Conservation (phyloP, 306 rosid genomes). For the Vigna mungo region DNA sequence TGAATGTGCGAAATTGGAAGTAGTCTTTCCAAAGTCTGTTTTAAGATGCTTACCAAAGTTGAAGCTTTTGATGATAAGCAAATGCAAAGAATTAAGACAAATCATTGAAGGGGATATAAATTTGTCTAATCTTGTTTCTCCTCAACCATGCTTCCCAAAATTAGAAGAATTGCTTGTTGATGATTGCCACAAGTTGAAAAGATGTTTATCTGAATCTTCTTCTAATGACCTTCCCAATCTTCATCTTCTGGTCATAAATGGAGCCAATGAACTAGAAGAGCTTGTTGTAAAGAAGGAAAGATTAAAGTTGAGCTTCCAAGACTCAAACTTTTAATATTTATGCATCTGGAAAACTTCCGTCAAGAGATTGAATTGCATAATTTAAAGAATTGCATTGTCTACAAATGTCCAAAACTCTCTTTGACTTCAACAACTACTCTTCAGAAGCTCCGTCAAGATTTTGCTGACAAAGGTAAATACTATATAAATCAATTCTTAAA, state of each 20-base stretch:
- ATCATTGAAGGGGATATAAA: neutral
- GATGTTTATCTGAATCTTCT: neutral
- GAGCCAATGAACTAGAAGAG: neutral
- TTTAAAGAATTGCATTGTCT: neutral
- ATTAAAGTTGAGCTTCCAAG: constrained; percentile 31
- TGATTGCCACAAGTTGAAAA: neutral
- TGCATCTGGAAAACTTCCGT: neutral
- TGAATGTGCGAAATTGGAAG: neutral
- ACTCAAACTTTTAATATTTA: constrained; percentile 23
- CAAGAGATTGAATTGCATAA: constrained; percentile 21
- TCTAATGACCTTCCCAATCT: neutral
- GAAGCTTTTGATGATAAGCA: neutral
- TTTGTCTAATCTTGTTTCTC: neutral
- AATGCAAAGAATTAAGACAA: neutral
- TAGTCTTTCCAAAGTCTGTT: constrained; percentile 1
- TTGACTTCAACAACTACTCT: neutral
- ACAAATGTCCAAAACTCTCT: constrained; percentile 31
- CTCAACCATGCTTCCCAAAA: neutral
- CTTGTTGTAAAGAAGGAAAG: neutral
- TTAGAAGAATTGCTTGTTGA: neutral
- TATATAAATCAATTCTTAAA: no score
- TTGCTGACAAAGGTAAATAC: no score
- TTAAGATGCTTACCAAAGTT: constrained; percentile 7
- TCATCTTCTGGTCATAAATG: neutral
- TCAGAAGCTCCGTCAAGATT: rapidly evolving